Evolutionary conservation across 305 asterid genomes (phyloP).

Genomic region (Fraxinus greggii): DNA sequence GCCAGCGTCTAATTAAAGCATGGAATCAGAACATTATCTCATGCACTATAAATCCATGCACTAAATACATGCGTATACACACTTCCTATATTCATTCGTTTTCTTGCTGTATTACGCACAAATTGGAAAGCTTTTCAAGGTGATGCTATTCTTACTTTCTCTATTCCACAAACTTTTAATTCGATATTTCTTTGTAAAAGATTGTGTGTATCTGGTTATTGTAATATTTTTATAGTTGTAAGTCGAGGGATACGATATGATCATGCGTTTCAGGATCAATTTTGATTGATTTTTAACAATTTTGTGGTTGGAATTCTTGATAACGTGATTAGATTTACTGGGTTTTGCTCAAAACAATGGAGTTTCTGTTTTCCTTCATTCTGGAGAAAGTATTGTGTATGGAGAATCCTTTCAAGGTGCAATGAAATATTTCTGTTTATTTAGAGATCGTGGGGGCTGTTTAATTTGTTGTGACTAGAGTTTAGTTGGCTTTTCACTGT

Average conservation of each 20-base stretch:
- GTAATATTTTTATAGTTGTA: constrained; percentile 1
- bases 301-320: neutral
- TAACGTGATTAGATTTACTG: neutral
- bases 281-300: neutral
- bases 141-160: neutral
- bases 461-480: constrained; percentile 8
- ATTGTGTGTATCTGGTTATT: constrained; percentile 1
- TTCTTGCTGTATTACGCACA: constrained; percentile 21
- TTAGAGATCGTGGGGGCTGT: neutral
- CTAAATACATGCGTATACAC: neutral
- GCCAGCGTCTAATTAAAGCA: constrained; percentile 54
- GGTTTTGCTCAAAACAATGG: neutral
- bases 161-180: neutral
- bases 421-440: constrained; percentile 7
- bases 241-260: constrained; percentile 1
- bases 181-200: neutral
- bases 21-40: constrained; percentile 28
- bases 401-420: neutral
- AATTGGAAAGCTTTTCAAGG: constrained; percentile 25
- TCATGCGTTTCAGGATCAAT: neutral
- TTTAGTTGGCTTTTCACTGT: neutral
- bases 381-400: neutral
- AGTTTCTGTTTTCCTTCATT: constrained; percentile 6
- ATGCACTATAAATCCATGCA: constrained; percentile 17
- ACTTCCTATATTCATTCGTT: constrained; percentile 5